phyloP scores from a whole-genome alignment of 371 early-diverging fungal genomes.

The Gilbertella persicaria region DNA sequence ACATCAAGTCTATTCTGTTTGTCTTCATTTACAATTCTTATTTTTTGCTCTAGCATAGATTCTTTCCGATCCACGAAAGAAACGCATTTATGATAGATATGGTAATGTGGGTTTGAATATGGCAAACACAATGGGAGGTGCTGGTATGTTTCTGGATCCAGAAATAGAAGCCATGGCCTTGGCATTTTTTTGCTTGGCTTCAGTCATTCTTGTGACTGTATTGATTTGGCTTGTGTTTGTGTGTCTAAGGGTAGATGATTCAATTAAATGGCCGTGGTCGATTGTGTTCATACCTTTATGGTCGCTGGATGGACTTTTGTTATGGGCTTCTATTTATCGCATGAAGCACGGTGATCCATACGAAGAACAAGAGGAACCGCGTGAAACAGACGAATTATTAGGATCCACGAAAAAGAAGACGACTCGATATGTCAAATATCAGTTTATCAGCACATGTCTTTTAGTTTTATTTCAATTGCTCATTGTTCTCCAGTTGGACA shows the following conservation, averaged over 20 bases:
- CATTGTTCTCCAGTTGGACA: slow-evolving; percentile 49
- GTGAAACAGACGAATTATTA: slow-evolving; percentile 18
- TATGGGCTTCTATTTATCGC: slow-evolving; percentile 34
- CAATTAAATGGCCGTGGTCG: slow-evolving; percentile 66
- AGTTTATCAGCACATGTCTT: slow-evolving; percentile 34
- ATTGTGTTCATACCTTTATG: slow-evolving; percentile 84
- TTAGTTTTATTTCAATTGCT: slow-evolving; percentile 51
- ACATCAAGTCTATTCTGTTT: too few relatives aligned
- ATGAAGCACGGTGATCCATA: slow-evolving; percentile 26
- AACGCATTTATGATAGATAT: slow-evolving; percentile 81
- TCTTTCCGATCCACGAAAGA: slow-evolving; percentile 72
- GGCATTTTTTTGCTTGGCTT: slow-evolving; percentile 57
- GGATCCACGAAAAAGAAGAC: slow-evolving; percentile 2
- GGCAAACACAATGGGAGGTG: slow-evolving; percentile 72
- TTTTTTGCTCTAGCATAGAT: slow-evolving; percentile 21
- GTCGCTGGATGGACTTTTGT: slow-evolving; percentile 58
- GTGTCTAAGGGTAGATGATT: slow-evolving; percentile 71
- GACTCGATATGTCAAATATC: not conserved
- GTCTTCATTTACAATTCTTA: too few relatives aligned
- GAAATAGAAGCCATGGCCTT: slow-evolving; percentile 73
- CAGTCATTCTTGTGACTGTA: slow-evolving; percentile 58
- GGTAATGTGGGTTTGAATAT: slow-evolving; percentile 85
- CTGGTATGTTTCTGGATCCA: slow-evolving; percentile 78
- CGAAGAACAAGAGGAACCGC: slow-evolving; percentile 26
- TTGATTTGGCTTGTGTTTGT: slow-evolving; percentile 80